These are phyloP conservation scores for Salvia hispanica DNA, from an alignment of 257 asterid species.

Conservation along the genomic window DNA sequence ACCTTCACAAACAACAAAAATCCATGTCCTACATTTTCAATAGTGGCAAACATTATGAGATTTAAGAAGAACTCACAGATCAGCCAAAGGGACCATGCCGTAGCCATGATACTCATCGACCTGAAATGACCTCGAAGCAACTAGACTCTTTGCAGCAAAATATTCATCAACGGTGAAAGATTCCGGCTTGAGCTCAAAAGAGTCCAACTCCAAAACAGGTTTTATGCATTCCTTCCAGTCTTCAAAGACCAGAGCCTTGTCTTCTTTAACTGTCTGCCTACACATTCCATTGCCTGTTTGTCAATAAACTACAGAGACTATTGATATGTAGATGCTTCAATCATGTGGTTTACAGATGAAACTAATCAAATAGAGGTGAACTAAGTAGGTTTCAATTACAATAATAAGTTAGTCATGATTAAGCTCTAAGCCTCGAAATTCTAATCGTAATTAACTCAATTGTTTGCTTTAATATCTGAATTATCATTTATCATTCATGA, in stretches of 20 bases:
- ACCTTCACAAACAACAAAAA: background rate
- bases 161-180: conserved; percentile 66
- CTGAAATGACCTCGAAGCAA: conserved; percentile 80
- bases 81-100: conserved; percentile 98
- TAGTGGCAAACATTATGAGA: conserved; percentile 19
- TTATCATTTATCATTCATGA: background rate
- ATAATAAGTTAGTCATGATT: background rate
- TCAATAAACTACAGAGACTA: conserved; percentile 18
- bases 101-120: conserved; percentile 78
- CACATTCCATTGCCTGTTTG: conserved; percentile 29
- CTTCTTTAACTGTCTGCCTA: conserved; percentile 80
- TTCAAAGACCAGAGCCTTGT: conserved; percentile 63
- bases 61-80: conserved; percentile 65
- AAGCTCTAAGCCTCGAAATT: background rate
- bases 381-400: background rate
- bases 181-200: conserved; percentile 52
- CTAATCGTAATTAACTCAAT: conserved; percentile 1
- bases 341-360: background rate
- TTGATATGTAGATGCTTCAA: background rate
- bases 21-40: conserved; percentile 6
- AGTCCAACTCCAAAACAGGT: conserved; percentile 53
- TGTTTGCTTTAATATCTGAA: background rate
- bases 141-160: conserved; percentile 76
- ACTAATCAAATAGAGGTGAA: conserved; percentile 1
- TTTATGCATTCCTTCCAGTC: conserved; percentile 87